Evolutionary conservation across 2,329 filamentous ascomycete genomes (phyloP).

Genomic region (Paraphoma sp.): DNA sequence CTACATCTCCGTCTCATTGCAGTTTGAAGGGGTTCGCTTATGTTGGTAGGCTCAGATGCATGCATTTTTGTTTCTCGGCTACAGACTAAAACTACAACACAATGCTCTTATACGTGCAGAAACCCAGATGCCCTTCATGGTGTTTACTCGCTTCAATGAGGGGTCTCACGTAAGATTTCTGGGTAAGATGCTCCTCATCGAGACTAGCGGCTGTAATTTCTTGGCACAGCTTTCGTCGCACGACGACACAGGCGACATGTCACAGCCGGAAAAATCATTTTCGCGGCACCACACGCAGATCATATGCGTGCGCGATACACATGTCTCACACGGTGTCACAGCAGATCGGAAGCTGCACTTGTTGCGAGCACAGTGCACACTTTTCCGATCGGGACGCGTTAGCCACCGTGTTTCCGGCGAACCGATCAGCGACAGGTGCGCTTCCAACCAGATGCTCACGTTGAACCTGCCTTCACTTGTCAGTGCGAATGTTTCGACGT

Average conservation of each 20-base stretch:
- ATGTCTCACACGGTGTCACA: constrained; percentile 7
- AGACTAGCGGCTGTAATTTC: too few relatives aligned
- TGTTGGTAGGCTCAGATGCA: constrained; percentile 1
- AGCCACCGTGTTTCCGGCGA: not conserved
- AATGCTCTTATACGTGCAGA: constrained; percentile 1
- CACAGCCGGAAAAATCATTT: constrained; percentile 3
- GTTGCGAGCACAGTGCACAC: constrained; percentile 2
- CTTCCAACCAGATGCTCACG: too few relatives aligned
- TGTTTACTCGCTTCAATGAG: not conserved
- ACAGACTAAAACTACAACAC: not conserved
- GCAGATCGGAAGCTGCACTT: constrained; percentile 8
- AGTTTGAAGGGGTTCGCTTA: constrained; percentile 34
- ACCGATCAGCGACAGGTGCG: not conserved
- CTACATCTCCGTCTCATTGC: constrained; percentile 33
- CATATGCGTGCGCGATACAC: not conserved
- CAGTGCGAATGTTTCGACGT: too few relatives aligned
- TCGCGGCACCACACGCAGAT: not conserved
- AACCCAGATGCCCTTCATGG: not conserved
- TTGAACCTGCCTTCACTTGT: too few relatives aligned
- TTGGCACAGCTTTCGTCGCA: not conserved
- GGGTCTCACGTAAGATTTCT: not conserved
- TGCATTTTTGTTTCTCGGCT: constrained; percentile 1
- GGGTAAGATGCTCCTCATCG: not conserved
- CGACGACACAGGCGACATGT: not conserved
- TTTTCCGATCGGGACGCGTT: not conserved